Base-by-base conservation (phyloP, 139 green algal species). In the Zygnema circumcarinatum region DNA sequence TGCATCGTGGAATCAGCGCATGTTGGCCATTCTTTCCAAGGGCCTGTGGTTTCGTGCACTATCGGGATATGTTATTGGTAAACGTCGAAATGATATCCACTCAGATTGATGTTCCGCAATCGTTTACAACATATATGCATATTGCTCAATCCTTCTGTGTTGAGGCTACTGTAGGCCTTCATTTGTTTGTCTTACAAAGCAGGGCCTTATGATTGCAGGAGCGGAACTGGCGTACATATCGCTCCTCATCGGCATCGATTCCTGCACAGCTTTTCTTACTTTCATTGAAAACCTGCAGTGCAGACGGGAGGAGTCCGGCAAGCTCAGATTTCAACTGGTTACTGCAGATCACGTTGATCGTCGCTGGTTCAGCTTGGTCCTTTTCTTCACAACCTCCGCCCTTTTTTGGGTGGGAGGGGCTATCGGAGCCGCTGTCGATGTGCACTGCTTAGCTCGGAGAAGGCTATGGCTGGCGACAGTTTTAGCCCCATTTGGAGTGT, bases 1-100 rank as follows among this genome's bases (percentile, higher is more conserved):
- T 52, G 85, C 85, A n/a, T 83, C 62, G 31, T 88, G 38, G 78
- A 88, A 88, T 29, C 85, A 90, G 42, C 78, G 78, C 29, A 90
- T 90, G 85, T 35, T 69, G 25, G 78, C 78, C n/a, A 79, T 90
- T 25, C 29, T 88, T n/a, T 67, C 42, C 3, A 20, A 7, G 29
- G 76, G 85, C 56, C 62, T 88, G 38, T 90, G 85, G 85, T 78
- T 88, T 39, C 62, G 78, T 36, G 85, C 62, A 1, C 52, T 90
- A 42, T 25, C 52, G 35, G 85, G 85, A 39, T 88, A 83, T 74
- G 33, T 90, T 25, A n/a, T 90, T 67, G 85, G 85, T 86, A n/a
- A 85, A 52, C 38, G n/a, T n/a, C n/a, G n/a, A n/a, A n/a, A n/a
- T n/a, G n/a, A n/a, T 72, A n/a, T n/a, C n/a, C n/a, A n/a, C n/a